Evolutionary conservation across 139 green algal genomes (phyloP).

Genomic region (Closterium sp.): DNA sequence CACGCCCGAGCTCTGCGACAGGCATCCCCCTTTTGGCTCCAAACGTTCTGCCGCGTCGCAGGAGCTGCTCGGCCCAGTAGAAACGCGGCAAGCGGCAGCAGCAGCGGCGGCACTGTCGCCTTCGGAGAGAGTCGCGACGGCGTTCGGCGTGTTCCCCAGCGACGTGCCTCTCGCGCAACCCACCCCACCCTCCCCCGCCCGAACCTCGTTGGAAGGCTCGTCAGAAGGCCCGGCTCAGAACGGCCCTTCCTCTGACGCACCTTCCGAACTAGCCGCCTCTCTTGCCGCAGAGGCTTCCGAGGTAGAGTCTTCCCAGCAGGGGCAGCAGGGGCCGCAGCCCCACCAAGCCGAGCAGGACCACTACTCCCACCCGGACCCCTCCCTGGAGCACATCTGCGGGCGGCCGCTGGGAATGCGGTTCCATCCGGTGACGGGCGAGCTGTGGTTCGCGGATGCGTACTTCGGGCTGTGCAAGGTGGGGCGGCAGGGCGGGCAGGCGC

Average conservation of each 20-base stretch:
- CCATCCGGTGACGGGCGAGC: conserved; percentile 24
- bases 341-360: not conserved
- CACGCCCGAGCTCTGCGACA: not conserved
- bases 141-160: not conserved
- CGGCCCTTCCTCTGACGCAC: not conserved
- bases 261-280: not conserved
- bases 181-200: too few species aligned
- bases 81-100: not conserved
- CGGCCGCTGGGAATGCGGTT: conserved; percentile 38
- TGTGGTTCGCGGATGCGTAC: conserved; percentile 42
- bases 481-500: conserved; percentile 1
- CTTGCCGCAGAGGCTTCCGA: not conserved
- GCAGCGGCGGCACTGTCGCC: not conserved
- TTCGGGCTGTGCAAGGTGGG: conserved; percentile 23
- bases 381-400: conserved; percentile 30
- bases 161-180: not conserved
- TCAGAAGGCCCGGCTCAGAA: not conserved
- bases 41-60: not conserved
- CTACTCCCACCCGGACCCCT: not conserved
- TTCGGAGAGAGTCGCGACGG: not conserved
- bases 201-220: not conserved
- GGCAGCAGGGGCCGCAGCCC: not conserved
- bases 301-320: not conserved
- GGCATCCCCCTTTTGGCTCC: not conserved
- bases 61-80: not conserved